Base-by-base conservation (phyloP, 2,329 filamentous ascomycete genomes). In the Dothidotthia symphoricarpi region DNA sequence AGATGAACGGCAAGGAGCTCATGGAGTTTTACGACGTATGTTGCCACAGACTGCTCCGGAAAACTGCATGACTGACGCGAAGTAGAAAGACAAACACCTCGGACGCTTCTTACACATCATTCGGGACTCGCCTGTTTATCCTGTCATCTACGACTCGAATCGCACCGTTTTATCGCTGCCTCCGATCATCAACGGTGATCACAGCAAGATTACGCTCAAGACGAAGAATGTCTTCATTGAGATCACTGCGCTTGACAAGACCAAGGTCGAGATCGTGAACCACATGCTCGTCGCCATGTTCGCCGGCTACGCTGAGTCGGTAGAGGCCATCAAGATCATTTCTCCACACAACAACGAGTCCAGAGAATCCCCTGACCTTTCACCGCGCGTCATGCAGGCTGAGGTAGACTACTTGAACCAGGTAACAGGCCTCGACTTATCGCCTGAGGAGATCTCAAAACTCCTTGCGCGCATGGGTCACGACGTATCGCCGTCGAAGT, bases 251-350 rank as follows among this genome's bases (percentile, higher is more conserved):
- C 91, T 89, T 27, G 93, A 98, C 66, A 83, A 86, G 64, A 98
- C 94, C 17, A 98, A 98, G 74, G 79, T 97, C 29, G 90, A 96
- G 55, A 88, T 98, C 50, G 91, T 96, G 45, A 88, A 86, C 71
- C 89, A 95, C 67, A 95, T 96, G 63, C 84, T 98, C 67, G 87
- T 95, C 28, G 82, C 91, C 59, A 98, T 98, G 91, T 98, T 98
- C 77, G 94, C 87, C 30, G 79, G 83, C 62, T 95, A 97, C 72
- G 90, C 87, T 61, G 88, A 96, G 62, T 93, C 89, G 34, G 82
- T 98, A 54, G 93, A 98, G 70, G 90, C 93, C 4, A 82, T 98
- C 57, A 84, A 91, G 68, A 88, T 98, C 58, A 78, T 93, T 43
- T 97, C 93, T 8, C 81, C 88, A 33, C 93, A 97, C 76, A 97